These are phyloP conservation scores for Alternaria solani DNA, from an alignment of 2,329 filamentous ascomycete genomes.

Conservation along the genomic window DNA sequence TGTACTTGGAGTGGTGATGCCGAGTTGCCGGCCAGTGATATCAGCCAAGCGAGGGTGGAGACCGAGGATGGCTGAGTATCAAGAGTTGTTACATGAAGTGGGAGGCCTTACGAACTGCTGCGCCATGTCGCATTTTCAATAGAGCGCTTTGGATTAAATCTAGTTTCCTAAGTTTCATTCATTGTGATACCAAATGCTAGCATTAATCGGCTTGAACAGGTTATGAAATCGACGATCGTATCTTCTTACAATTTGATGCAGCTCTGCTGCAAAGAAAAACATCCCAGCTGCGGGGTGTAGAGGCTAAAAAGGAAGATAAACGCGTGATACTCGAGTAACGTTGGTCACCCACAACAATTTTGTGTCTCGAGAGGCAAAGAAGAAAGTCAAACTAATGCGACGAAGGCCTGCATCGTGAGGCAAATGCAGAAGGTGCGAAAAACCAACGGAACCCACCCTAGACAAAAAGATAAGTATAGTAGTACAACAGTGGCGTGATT, in stretches of 20 bases:
- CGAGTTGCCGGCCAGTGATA: conserved; percentile 19
- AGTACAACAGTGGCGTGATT: conserved; percentile 2
- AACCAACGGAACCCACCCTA: not conserved
- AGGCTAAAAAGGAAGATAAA: not conserved
- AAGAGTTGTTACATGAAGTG: not conserved
- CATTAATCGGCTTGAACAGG: not conserved
- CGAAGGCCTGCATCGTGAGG: not conserved
- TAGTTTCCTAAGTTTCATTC: not conserved
- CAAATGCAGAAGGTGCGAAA: not conserved
- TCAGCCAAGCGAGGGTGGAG: conserved; percentile 19
- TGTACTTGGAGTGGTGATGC: conserved; percentile 2
- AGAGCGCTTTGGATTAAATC: not conserved
- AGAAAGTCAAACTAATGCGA: not conserved
- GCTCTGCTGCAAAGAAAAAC: not conserved
- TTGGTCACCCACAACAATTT: not conserved
- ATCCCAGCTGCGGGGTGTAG: not conserved
- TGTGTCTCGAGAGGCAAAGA: not conserved
- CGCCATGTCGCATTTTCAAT: not conserved
- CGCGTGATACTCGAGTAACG: not conserved
- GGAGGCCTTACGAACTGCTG: not conserved
- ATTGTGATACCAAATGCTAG: not conserved
- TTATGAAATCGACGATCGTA: not conserved
- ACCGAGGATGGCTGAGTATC: not conserved
- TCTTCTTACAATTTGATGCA: not conserved
- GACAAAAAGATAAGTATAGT: conserved; percentile 4